phyloP scores from a whole-genome alignment of 2,329 filamentous ascomycete genomes.

The Cryphonectria naterciae region DNA sequence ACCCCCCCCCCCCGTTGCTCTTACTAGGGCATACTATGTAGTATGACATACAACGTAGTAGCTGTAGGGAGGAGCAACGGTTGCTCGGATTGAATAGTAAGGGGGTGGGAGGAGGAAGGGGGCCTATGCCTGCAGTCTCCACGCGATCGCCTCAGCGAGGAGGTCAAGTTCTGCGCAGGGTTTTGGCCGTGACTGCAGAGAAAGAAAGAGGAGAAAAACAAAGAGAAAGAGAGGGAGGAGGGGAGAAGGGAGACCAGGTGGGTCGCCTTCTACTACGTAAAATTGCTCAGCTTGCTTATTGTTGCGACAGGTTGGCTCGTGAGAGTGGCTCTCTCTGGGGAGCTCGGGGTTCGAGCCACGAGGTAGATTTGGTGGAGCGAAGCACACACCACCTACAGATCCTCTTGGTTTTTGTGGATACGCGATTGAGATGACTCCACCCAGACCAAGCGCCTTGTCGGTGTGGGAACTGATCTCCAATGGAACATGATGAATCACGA shows the following conservation, averaged over 20 bases:
- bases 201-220: neutral
- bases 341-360: slow-evolving; percentile 10
- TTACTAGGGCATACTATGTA: neutral
- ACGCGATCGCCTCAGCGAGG: neutral
- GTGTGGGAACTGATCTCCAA: neutral
- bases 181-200: neutral
- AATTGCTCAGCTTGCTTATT: slow-evolving; percentile 1
- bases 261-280: neutral
- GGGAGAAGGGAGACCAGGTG: neutral
- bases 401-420: slow-evolving; percentile 1
- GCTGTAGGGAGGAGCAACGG: neutral
- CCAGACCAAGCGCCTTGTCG: neutral
- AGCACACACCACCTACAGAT: neutral
- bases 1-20: neutral
- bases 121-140: neutral
- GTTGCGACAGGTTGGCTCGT: slow-evolving; percentile 5
- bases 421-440: neutral
- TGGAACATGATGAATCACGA: slow-evolving; percentile 1
- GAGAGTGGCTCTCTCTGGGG: slow-evolving; percentile 3
- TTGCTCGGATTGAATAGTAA: neutral
- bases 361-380: slow-evolving; percentile 5
- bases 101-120: no score
- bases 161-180: neutral
- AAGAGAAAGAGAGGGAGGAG: neutral
- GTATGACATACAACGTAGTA: slow-evolving; percentile 1